Base-by-base conservation (phyloP, 352 stramenopile species). In the Pythium coloratum region DNA sequence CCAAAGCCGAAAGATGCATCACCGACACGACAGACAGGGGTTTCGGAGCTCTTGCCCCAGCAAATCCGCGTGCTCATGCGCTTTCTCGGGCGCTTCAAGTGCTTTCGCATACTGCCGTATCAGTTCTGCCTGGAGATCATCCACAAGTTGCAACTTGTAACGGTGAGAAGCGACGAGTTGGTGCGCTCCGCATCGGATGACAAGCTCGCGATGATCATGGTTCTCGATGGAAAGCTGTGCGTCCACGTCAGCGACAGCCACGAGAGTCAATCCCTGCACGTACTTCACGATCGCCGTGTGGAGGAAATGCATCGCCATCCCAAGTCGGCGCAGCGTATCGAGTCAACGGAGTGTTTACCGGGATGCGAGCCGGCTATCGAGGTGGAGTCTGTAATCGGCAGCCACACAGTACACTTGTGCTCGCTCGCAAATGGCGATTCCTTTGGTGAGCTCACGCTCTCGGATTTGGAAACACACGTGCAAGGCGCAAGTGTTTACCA, bases 71-170 rank as follows among this genome's bases (percentile, higher is more conserved):
- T 73, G 28, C 30, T 80, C 18, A 56, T 72, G 47, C 70, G 69
- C 16, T 87, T 87, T 57, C 67, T 87, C 2, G 49, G 53, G 7
- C 58, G 76, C n/a, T 81, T 73, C 47, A 58, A 73, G 30, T 85
- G 76, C 34, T 80, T 87, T 34, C 75, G 76, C 7, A 42, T 71
- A 1, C 28, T 87, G 18, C 77, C 76, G 9, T 46, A 54, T 4
- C 62, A 71, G 32, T 72, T 71, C 53, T 69, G 72, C 10, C 38
- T 66, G 8, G 75, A 73, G 8, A 36, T 85, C 6, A 67, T 75
- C 28, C 33, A 65, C 10, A 83, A 77, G 51, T 33, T 81, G 2
- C 58, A 85, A 26, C 66, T 67, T 8, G 57, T 59, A 4, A 64
- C 64, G 1, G 75, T 79, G 12, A 55, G 70, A 54, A 72, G 50